A percentile compares a stretch with the other conserved stretches of the same genome.
Evolutionary conservation across 371 early-diverging fungal species (phyloP).

Genomic region (Apophysomyces trapeziformis): DNA sequence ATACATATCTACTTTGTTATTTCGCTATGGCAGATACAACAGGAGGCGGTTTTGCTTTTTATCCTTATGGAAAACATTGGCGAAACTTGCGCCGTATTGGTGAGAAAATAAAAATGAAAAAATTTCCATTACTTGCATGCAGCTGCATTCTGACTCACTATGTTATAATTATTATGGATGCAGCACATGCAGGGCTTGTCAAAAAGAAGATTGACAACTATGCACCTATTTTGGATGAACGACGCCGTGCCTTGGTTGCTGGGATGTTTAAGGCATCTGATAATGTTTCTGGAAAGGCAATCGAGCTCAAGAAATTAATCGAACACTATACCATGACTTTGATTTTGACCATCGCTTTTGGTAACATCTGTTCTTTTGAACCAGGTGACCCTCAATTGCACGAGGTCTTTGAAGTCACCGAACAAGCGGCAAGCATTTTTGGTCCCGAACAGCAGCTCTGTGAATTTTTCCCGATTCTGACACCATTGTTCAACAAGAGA

Average conservation of each 20-base stretch:
- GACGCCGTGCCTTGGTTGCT: slow-evolving; percentile 23
- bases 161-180: not conserved
- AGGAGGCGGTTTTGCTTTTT: slow-evolving; percentile 55
- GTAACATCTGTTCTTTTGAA: slow-evolving; percentile 39
- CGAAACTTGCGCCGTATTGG: slow-evolving; percentile 46
- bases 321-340: slow-evolving; percentile 52
- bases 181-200: slow-evolving; percentile 43
- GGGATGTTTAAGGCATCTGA: slow-evolving; percentile 18
- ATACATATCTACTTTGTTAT: slow-evolving; percentile 19
- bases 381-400: slow-evolving; percentile 42
- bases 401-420: slow-evolving; percentile 42
- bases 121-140: not conserved
- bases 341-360: slow-evolving; percentile 47
- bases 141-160: not conserved
- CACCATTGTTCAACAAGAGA: slow-evolving; percentile 17
- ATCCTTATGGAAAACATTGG: slow-evolving; percentile 50
- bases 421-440: slow-evolving; percentile 31
- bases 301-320: slow-evolving; percentile 25
- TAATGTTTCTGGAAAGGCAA: slow-evolving; percentile 9
- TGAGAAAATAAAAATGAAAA: slow-evolving; percentile 32
- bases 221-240: slow-evolving; percentile 41
- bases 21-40: slow-evolving; percentile 4
- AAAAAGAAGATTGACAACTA: slow-evolving; percentile 43
- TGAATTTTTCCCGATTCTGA: slow-evolving; percentile 50
- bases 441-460: slow-evolving; percentile 44